phyloP scores from a whole-genome alignment of 2,329 filamentous ascomycete genomes.

The Macrophomina phaseolina region DNA sequence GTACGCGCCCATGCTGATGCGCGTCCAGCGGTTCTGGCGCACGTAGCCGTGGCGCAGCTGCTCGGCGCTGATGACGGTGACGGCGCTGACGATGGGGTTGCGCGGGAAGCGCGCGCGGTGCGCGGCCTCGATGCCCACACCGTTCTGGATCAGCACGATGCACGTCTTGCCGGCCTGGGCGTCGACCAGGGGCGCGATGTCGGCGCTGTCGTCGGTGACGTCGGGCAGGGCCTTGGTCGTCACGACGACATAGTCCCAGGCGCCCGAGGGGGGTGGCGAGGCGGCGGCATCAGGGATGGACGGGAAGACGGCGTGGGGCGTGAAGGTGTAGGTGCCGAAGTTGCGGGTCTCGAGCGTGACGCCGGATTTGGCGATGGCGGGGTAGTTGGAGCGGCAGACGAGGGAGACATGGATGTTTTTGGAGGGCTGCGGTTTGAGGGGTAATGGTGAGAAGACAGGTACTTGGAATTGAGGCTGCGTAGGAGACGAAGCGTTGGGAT shows the following conservation, averaged over 20 bases:
- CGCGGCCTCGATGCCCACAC: constrained; percentile 64
- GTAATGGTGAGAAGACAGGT: background rate
- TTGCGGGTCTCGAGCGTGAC: constrained; percentile 69
- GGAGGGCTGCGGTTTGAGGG: constrained; percentile 26
- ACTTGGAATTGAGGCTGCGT: too few relatives aligned
- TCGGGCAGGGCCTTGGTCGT: constrained; percentile 54
- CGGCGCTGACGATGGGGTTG: constrained; percentile 61
- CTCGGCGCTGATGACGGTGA: constrained; percentile 60
- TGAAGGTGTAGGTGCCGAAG: constrained; percentile 71
- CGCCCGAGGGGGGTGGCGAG: constrained; percentile 39
- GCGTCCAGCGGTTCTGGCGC: constrained; percentile 75
- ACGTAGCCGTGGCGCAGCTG: constrained; percentile 66
- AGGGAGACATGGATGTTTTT: constrained; percentile 67
- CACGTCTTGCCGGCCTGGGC: constrained; percentile 49
- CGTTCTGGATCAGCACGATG: constrained; percentile 67
- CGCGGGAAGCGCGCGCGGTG: constrained; percentile 56
- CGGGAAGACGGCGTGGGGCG: constrained; percentile 66
- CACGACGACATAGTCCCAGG: constrained; percentile 60
- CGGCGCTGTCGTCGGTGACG: constrained; percentile 34
- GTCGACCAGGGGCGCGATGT: constrained; percentile 49
- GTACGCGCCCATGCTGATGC: constrained; percentile 73
- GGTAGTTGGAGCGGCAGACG: constrained; percentile 76
- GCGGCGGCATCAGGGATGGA: constrained; percentile 58
- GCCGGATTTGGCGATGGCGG: constrained; percentile 64
- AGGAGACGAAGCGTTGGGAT: too few relatives aligned